Conservation (phyloP, 371 early-diverging fungal species). For the Mucor racemosus region DNA sequence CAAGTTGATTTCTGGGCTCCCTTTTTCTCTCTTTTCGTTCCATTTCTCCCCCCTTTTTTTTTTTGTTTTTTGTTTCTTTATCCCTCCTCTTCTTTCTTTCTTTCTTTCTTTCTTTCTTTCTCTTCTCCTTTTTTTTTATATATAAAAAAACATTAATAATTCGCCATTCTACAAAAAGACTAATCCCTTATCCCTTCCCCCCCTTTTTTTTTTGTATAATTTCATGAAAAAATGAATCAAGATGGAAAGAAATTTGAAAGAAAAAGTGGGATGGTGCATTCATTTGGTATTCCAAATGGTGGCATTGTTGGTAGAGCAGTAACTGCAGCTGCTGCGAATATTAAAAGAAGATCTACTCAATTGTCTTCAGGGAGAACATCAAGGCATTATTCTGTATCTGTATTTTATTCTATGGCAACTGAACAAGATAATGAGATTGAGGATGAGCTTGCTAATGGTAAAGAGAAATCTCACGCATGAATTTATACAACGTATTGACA, state of each 20-base stretch:
- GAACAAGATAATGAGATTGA: conserved; percentile 94
- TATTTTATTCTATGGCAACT: conserved; percentile 95
- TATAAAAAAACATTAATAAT: background rate
- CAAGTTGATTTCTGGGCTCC: conserved; percentile 1
- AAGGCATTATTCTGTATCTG: conserved; percentile 85
- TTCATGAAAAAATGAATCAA: background rate
- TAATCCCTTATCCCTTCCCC: conserved; percentile 7
- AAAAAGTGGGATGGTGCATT: background rate
- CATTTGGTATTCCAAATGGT: background rate
- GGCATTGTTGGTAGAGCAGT: conserved; percentile 48
- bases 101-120: no score
- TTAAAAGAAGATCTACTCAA: conserved; percentile 39
- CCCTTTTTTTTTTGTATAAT: background rate
- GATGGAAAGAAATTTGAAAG: background rate
- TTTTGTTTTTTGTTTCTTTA: conserved; percentile 6
- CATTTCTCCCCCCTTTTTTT: background rate
- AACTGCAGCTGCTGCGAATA: conserved; percentile 55
- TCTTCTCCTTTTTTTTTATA: conserved; percentile 5
- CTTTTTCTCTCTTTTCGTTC: background rate
- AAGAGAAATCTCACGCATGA: background rate
- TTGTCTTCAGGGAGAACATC: conserved; percentile 43
- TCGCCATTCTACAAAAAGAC: background rate
- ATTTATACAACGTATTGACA: background rate
- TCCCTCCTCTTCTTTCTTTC: background rate
- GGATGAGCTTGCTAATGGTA: conserved; percentile 85